A percentile compares a stretch with the other conserved stretches of the same genome.
Evolutionary conservation across 83 land plant species (phyloP).

Genomic region (Thuja plicata): DNA sequence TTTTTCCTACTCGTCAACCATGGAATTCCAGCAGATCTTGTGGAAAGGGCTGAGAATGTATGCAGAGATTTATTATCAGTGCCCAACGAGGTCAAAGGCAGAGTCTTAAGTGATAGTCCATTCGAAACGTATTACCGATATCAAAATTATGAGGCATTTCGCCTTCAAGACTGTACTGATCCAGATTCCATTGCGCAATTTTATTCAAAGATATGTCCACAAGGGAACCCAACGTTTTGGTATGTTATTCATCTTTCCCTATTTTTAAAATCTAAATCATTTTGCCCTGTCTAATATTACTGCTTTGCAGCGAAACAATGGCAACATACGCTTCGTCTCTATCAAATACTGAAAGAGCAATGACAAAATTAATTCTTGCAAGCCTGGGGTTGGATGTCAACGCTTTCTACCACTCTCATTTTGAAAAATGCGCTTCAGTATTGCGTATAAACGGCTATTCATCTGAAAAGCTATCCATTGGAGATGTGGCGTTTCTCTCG

Average conservation of each 20-base stretch:
- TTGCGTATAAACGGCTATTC: too few relatives aligned
- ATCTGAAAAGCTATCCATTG: too few relatives aligned
- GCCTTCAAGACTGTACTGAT: constrained; percentile 14
- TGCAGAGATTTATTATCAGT: not conserved
- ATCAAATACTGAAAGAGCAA: too few relatives aligned
- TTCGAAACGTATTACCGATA: constrained; percentile 4
- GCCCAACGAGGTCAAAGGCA: not conserved
- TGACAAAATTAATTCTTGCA: too few relatives aligned
- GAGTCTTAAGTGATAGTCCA: not conserved
- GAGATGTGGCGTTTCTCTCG: too few relatives aligned
- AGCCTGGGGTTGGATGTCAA: too few relatives aligned
- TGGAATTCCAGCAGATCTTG: too few relatives aligned
- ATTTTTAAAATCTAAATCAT: not conserved
- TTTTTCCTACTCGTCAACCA: too few relatives aligned
- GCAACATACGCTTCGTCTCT: too few relatives aligned
- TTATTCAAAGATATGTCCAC: too few relatives aligned
- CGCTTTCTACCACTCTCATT: too few relatives aligned
- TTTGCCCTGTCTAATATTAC: not conserved
- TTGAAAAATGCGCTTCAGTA: too few relatives aligned
- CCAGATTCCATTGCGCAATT: not conserved
- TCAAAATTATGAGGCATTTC: constrained; percentile 13
- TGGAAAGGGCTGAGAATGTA: not conserved
- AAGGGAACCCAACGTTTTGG: constrained; percentile 16
- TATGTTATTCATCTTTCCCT: constrained; percentile 6
- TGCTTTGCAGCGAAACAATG: constrained; percentile 11